Percentiles rank a stretch among this genome's conserved stretches.
These are phyloP conservation scores for Phytophthora megakarya DNA, from an alignment of 352 stramenopile genomes.

Conservation along the genomic window DNA sequence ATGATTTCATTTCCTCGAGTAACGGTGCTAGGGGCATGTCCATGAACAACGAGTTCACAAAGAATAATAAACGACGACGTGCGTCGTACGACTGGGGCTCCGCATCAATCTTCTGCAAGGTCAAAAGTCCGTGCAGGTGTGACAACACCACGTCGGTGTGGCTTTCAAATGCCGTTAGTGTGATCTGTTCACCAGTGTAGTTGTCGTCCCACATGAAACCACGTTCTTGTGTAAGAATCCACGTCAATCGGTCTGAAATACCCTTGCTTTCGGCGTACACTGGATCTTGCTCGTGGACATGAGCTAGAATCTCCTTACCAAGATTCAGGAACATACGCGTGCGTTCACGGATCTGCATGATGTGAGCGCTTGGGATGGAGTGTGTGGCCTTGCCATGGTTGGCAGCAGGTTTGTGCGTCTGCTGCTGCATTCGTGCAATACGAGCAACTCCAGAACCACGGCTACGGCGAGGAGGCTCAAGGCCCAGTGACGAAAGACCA, in stretches of 20 bases:
- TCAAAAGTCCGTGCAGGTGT: slow-evolving; percentile 94
- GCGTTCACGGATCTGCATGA: slow-evolving; percentile 95
- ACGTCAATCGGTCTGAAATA: slow-evolving; percentile 95
- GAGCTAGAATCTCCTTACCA: slow-evolving; percentile 86
- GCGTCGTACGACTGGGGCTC: slow-evolving; percentile 97
- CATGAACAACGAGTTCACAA: slow-evolving; percentile 99
- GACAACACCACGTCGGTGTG: slow-evolving; percentile 79
- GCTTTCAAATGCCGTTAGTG: slow-evolving; percentile 83
- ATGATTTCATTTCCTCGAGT: slow-evolving; percentile 98
- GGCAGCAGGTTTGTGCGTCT: slow-evolving; percentile 66
- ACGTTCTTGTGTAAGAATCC: slow-evolving; percentile 96
- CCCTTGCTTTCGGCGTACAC: slow-evolving; percentile 88
- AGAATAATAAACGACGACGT: slow-evolving; percentile 96
- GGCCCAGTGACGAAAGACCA: slow-evolving; percentile 73
- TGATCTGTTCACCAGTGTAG: slow-evolving; percentile 96
- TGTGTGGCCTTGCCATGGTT: slow-evolving; percentile 63
- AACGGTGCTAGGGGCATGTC: slow-evolving; percentile 97
- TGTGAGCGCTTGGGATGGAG: slow-evolving; percentile 78
- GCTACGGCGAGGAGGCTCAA: slow-evolving; percentile 75
- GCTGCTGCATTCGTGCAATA: slow-evolving; percentile 82
- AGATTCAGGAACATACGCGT: slow-evolving; percentile 94
- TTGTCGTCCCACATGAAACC: slow-evolving; percentile 99
- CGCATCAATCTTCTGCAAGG: slow-evolving; percentile 96
- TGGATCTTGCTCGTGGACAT: slow-evolving; percentile 79
- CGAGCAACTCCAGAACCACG: slow-evolving; percentile 80